These are phyloP conservation scores for Periglandula ipomoeae DNA, from an alignment of 2,329 filamentous ascomycete genomes.

Conservation along the genomic window DNA sequence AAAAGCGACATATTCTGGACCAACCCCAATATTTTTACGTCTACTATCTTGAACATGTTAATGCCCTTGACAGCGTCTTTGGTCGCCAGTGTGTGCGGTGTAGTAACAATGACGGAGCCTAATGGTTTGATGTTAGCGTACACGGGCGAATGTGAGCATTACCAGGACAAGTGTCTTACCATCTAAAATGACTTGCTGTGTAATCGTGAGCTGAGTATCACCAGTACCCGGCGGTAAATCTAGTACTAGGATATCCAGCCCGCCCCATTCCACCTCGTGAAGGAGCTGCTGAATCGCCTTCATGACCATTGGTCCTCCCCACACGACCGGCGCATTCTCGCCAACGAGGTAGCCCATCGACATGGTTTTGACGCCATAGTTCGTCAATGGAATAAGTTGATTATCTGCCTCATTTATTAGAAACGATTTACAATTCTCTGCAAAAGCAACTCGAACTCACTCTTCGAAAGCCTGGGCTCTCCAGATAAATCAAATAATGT, in stretches of 20 bases:
- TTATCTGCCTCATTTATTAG: conserved; percentile 43
- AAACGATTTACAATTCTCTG: background rate
- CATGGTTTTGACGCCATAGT: conserved; percentile 97
- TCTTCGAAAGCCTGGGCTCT: conserved; percentile 65
- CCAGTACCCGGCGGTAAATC: conserved; percentile 92
- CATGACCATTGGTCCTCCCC: conserved; percentile 95
- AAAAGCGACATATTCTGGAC: conserved; percentile 91
- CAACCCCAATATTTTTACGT: conserved; percentile 73
- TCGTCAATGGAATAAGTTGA: conserved; percentile 76
- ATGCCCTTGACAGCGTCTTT: conserved; percentile 89
- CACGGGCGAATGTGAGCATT: background rate
- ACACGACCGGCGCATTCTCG: conserved; percentile 76
- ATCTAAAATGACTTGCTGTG: conserved; percentile 84
- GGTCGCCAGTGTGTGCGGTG: conserved; percentile 85
- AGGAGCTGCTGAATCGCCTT: conserved; percentile 93
- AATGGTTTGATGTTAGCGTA: background rate
- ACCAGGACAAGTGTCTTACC: conserved; percentile 38
- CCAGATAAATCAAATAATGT: conserved; percentile 76
- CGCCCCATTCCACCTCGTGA: conserved; percentile 90
- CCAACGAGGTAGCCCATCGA: conserved; percentile 92
- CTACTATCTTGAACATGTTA: conserved; percentile 82
- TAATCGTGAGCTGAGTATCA: conserved; percentile 93
- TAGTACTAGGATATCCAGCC: conserved; percentile 77
- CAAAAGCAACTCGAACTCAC: conserved; percentile 38
- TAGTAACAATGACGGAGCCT: conserved; percentile 81